Percentiles rank a stretch among this genome's conserved stretches.
Evolutionary conservation across 768 basidiomycete genomes (phyloP).

Genomic region (Ramaria sp.): DNA sequence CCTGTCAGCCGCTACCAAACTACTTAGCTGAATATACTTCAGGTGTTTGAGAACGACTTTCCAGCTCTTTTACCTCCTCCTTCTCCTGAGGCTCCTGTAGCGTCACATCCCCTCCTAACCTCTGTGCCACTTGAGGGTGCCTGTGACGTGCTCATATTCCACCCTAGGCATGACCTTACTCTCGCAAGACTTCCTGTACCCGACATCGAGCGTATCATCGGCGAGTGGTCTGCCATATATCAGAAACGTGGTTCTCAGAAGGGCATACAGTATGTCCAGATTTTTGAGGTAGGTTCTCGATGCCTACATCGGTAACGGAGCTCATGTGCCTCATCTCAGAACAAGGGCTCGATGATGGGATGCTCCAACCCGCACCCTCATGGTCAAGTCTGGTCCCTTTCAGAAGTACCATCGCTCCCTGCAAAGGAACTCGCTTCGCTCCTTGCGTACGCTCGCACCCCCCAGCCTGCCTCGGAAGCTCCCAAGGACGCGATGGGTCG

Average conservation of each 20-base stretch:
- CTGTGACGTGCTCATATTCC: constrained; percentile 85
- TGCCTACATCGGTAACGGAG: not conserved
- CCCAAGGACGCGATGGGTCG: constrained; percentile 47
- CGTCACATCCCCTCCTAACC: constrained; percentile 50
- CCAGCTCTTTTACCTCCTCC: constrained; percentile 66
- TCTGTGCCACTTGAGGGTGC: constrained; percentile 63
- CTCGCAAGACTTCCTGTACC: constrained; percentile 49
- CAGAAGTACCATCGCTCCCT: constrained; percentile 59
- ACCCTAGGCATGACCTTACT: constrained; percentile 78
- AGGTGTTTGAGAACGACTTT: constrained; percentile 71
- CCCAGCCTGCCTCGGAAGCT: constrained; percentile 29
- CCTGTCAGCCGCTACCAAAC: not conserved
- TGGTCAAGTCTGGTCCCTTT: constrained; percentile 81
- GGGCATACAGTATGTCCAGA: constrained; percentile 76
- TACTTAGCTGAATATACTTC: not conserved
- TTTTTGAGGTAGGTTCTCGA: constrained; percentile 60
- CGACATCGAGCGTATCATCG: constrained; percentile 57
- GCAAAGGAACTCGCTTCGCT: constrained; percentile 55
- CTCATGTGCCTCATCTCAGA: constrained; percentile 34
- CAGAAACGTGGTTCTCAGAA: constrained; percentile 43
- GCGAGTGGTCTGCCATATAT: constrained; percentile 67
- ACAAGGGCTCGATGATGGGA: constrained; percentile 92
- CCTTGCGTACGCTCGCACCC: constrained; percentile 32
- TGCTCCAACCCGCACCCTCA: constrained; percentile 93
- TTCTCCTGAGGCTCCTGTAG: constrained; percentile 37